Evolutionary conservation across 1,284 basidiomycete genomes (phyloP).

Genomic region (Agaricales sp.): DNA sequence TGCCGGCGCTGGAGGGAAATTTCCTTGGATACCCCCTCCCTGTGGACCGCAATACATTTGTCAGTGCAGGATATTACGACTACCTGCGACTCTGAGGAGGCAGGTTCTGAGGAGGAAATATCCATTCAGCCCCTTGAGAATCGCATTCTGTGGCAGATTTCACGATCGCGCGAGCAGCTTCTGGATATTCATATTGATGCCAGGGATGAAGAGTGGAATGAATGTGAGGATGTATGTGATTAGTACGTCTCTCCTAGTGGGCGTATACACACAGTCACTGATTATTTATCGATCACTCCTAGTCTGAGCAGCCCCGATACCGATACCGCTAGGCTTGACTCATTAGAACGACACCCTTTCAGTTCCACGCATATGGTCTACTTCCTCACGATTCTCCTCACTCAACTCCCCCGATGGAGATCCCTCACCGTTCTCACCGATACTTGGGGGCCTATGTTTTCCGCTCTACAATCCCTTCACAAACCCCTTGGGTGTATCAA

Average conservation of each 20-base stretch:
- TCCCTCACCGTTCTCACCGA: conserved; percentile 41
- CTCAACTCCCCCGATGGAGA: conserved; percentile 38
- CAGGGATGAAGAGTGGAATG: conserved; percentile 42
- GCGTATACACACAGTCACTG: conserved; percentile 5
- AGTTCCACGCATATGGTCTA: conserved; percentile 28
- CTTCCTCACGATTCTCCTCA: conserved; percentile 30
- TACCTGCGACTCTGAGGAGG: no score
- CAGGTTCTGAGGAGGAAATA: conserved; percentile 7
- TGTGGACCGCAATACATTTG: conserved; percentile 45
- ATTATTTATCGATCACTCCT: conserved; percentile 11
- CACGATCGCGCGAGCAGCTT: conserved; percentile 29
- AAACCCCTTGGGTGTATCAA: conserved; percentile 20
- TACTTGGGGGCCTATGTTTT: conserved; percentile 38
- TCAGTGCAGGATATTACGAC: conserved; percentile 25
- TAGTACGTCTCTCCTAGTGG: conserved; percentile 1
- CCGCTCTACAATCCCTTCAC: conserved; percentile 32
- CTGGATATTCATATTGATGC: conserved; percentile 45
- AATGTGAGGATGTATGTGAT: conserved; percentile 36
- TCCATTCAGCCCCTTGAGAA: conserved; percentile 18
- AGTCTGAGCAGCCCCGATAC: conserved; percentile 12
- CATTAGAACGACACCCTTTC: conserved; percentile 22
- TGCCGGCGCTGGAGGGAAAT: conserved; percentile 39
- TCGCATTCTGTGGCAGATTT: conserved; percentile 27
- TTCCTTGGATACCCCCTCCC: conserved; percentile 31
- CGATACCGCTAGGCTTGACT: conserved; percentile 14